A percentile compares a stretch with the other conserved stretches of the same genome.
phyloP scores from a whole-genome alignment of 129 eudicot genomes.

The Smallanthus sonchifolius region DNA sequence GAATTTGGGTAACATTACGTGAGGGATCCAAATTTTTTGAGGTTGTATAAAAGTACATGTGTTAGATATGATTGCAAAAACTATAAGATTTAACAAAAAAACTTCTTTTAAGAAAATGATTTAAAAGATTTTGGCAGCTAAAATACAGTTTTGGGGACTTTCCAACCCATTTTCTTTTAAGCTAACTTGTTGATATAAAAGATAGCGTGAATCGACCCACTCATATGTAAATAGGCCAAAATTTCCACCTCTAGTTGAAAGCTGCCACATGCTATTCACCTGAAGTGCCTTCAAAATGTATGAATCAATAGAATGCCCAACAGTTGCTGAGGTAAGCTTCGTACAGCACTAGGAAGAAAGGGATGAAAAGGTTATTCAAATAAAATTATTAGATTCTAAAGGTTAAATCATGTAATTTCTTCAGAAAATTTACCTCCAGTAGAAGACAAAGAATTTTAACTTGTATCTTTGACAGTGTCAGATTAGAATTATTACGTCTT shows the following conservation, averaged over 20 bases:
- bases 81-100: neutral
- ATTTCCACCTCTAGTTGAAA: neutral
- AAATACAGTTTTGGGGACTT: neutral
- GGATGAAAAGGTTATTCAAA: neutral
- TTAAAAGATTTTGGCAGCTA: neutral
- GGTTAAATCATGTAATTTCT: neutral
- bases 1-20: neutral
- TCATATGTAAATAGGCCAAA: neutral
- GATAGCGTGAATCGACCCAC: neutral
- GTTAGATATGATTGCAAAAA: neutral
- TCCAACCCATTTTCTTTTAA: neutral
- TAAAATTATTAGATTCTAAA: neutral
- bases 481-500: conserved; percentile 35
- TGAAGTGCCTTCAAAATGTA: conserved; percentile 57
- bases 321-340: conserved; percentile 38
- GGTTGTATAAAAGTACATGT: neutral
- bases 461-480: conserved; percentile 53
- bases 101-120: neutral
- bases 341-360: conserved; percentile 46
- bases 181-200: neutral
- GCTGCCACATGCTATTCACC: conserved; percentile 35
- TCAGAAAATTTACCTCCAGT: conserved; percentile 52
- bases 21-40: neutral
- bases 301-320: conserved; percentile 34
- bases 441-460: conserved; percentile 64